phyloP scores from a whole-genome alignment of 2,329 filamentous ascomycete genomes.

The Nemania sp. region DNA sequence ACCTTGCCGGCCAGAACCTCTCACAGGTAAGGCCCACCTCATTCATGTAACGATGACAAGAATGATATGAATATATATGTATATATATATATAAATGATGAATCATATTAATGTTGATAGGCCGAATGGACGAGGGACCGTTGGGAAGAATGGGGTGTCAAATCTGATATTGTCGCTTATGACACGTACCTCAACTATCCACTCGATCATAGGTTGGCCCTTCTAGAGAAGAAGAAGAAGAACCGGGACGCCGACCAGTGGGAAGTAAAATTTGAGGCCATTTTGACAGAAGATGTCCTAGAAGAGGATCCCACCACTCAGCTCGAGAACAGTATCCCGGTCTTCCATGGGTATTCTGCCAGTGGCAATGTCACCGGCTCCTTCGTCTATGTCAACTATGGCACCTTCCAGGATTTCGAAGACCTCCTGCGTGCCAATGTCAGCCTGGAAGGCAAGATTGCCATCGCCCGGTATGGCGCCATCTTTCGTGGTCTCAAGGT shows the following conservation, averaged over 20 bases:
- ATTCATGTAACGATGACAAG: not conserved
- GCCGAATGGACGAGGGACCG: conserved; percentile 75
- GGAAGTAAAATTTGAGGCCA: conserved; percentile 76
- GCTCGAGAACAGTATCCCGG: conserved; percentile 74
- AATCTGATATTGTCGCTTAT: conserved; percentile 68
- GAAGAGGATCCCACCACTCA: conserved; percentile 81
- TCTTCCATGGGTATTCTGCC: conserved; percentile 94
- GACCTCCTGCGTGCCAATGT: conserved; percentile 78
- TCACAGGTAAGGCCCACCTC: conserved; percentile 59
- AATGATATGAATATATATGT: not conserved
- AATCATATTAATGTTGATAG: conserved; percentile 39
- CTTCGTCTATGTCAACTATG: conserved; percentile 91
- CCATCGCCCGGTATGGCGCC: conserved; percentile 80
- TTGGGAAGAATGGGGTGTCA: conserved; percentile 73
- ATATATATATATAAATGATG: not conserved
- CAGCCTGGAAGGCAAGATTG: conserved; percentile 81
- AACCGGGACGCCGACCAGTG: conserved; percentile 47
- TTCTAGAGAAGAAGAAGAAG: conserved; percentile 57
- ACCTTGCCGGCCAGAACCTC: conserved; percentile 77
- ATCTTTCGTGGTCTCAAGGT: conserved; percentile 91
- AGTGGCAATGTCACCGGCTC: conserved; percentile 87
- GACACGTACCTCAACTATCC: conserved; percentile 82
- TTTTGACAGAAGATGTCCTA: conserved; percentile 81
- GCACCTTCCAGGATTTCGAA: conserved; percentile 83
- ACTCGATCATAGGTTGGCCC: conserved; percentile 68